phyloP scores from a whole-genome alignment of 768 basidiomycete species.

The Ephemerocybe angulata region DNA sequence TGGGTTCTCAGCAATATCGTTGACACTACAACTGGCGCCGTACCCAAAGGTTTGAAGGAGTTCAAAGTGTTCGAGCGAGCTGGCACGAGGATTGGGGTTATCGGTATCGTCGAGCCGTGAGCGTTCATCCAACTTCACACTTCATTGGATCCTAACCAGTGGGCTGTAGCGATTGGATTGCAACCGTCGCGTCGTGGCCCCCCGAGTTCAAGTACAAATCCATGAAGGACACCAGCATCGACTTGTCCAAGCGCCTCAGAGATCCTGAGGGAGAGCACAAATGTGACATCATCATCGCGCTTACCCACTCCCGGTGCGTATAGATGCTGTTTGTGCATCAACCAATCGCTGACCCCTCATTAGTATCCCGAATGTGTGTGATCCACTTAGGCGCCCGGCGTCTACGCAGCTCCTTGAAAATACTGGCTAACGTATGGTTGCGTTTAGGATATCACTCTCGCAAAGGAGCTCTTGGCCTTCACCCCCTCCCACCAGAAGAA shows the following conservation, averaged over 20 bases:
- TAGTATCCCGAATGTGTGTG: constrained; percentile 48
- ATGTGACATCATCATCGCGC: constrained; percentile 80
- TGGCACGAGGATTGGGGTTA: constrained; percentile 71
- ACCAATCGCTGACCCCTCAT: no score
- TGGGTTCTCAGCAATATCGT: constrained; percentile 90
- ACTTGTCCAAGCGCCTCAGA: constrained; percentile 69
- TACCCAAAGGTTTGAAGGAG: constrained; percentile 59
- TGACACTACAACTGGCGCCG: constrained; percentile 56
- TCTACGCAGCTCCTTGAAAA: no score
- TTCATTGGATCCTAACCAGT: background rate
- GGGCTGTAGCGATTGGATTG: constrained; percentile 75
- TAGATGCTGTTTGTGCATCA: no score
- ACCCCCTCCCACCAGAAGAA: constrained; percentile 51
- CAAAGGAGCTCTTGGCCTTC: constrained; percentile 59
- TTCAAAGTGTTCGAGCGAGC: constrained; percentile 66
- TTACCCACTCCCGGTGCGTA: constrained; percentile 75
- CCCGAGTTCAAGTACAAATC: constrained; percentile 68
- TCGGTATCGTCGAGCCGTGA: constrained; percentile 86
- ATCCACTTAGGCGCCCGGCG: background rate
- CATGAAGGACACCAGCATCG: constrained; percentile 69
- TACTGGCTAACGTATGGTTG: no score
- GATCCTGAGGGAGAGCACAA: constrained; percentile 63
- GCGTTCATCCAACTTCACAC: background rate
- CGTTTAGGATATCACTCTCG: constrained; percentile 63
- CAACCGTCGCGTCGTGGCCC: constrained; percentile 85